Percentiles rank a stretch among this genome's conserved stretches.
These are phyloP conservation scores for Ramaria sp. DNA, from an alignment of 768 basidiomycete genomes.

Conservation along the genomic window DNA sequence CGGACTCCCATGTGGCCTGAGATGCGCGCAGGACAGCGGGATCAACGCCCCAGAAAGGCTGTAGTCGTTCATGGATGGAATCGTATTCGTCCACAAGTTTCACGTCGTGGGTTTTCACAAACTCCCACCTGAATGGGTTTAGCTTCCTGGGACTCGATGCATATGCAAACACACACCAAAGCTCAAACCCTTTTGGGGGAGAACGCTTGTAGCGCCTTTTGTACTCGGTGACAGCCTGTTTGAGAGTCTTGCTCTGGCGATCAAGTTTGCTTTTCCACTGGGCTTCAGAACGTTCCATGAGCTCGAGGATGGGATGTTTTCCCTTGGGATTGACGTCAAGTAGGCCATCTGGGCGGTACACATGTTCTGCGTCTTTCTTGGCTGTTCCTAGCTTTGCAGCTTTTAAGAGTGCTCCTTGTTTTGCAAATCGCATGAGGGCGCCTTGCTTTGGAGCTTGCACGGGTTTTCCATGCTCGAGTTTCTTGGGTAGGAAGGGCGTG, in stretches of 20 bases:
- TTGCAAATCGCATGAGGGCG: neutral
- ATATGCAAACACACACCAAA: conserved; percentile 27
- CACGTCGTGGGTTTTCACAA: conserved; percentile 33
- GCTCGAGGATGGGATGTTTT: conserved; percentile 35
- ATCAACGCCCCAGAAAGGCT: conserved; percentile 33
- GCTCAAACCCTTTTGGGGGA: conserved; percentile 36
- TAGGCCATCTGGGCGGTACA: conserved; percentile 22
- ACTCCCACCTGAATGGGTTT: conserved; percentile 30
- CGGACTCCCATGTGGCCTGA: conserved; percentile 20
- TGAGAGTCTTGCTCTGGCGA: conserved; percentile 27
- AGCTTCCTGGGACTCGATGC: neutral
- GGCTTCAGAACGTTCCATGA: conserved; percentile 27
- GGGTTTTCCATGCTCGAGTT: neutral
- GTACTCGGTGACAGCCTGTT: conserved; percentile 31
- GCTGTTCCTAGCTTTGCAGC: neutral
- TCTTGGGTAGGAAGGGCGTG: neutral
- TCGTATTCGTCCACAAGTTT: conserved; percentile 47
- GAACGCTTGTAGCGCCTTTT: conserved; percentile 23
- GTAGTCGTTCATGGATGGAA: conserved; percentile 32
- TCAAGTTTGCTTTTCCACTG: conserved; percentile 29
- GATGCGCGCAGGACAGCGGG: conserved; percentile 23
- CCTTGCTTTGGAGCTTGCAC: neutral
- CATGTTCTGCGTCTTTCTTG: conserved; percentile 18
- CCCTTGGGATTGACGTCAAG: conserved; percentile 26
- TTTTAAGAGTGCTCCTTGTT: neutral